Evolutionary conservation across 257 asterid species (phyloP).

Genomic region (Leonotis leonurus): DNA sequence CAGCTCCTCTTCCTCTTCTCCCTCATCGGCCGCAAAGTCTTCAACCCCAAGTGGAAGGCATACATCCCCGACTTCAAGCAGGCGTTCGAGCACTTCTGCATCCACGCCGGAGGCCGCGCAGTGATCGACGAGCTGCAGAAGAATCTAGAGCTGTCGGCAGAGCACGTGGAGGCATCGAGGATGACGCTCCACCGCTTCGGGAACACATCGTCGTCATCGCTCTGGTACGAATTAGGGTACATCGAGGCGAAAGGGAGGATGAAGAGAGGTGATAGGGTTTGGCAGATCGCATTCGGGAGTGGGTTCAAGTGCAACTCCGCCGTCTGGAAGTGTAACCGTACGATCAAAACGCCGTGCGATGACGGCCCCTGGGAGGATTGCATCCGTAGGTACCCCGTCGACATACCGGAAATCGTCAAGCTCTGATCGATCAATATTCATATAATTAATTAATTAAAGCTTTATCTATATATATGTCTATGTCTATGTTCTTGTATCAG

Average conservation of each 20-base stretch:
- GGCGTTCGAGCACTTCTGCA: conserved; percentile 53
- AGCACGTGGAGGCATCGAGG: conserved; percentile 53
- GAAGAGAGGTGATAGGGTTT: conserved; percentile 46
- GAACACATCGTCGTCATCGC: conserved; percentile 52
- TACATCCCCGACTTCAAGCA: conserved; percentile 60
- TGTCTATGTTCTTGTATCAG: background rate
- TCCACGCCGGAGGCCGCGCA: conserved; percentile 56
- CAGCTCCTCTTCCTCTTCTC: conserved; percentile 48
- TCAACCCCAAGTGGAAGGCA: conserved; percentile 42
- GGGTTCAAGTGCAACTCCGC: conserved; percentile 65
- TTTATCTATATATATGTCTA: background rate
- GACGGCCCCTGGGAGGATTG: conserved; percentile 53
- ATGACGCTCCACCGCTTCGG: conserved; percentile 53
- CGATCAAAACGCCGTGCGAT: conserved; percentile 33
- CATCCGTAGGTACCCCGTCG: conserved; percentile 43
- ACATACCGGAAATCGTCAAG: conserved; percentile 56
- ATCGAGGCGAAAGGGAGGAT: conserved; percentile 56
- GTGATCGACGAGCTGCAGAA: conserved; percentile 65
- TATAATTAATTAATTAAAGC: background rate
- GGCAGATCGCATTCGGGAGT: conserved; percentile 61
- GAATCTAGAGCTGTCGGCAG: conserved; percentile 38
- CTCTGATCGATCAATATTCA: conserved; percentile 15
- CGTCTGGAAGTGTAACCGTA: conserved; percentile 56
- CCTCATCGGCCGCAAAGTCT: conserved; percentile 42
- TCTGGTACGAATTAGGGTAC: conserved; percentile 50